phyloP scores from a whole-genome alignment of 2,329 filamentous ascomycete genomes.

The Calonectria multiphialidica region DNA sequence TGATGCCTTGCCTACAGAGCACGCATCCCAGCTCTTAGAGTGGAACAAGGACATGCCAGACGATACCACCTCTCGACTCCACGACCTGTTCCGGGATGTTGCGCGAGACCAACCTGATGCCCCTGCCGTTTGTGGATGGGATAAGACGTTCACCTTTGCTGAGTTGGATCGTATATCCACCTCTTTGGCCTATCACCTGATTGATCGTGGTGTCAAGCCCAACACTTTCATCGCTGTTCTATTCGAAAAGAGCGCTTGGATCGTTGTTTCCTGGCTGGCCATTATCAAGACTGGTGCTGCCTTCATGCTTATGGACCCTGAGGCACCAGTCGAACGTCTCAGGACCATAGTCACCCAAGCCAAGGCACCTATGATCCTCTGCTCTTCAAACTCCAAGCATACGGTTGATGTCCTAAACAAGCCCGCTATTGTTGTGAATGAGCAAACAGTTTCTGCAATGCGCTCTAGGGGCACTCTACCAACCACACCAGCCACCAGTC shows the following conservation, averaged over 20 bases:
- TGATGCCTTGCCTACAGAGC: neutral
- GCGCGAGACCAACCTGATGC: neutral
- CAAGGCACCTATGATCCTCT: neutral
- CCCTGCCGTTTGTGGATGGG: neutral
- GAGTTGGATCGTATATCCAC: neutral
- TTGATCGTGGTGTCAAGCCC: slow-evolving; percentile 9
- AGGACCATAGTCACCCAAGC: neutral
- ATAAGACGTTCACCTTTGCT: neutral
- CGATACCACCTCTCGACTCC: neutral
- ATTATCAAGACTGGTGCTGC: neutral
- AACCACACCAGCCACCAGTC: neutral
- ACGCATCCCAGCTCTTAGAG: neutral
- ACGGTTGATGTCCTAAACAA: neutral
- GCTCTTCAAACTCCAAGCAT: neutral
- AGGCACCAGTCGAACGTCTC: neutral
- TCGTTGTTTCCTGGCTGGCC: neutral
- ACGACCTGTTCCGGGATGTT: neutral
- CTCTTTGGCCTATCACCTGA: neutral
- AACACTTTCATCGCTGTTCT: slow-evolving; percentile 40
- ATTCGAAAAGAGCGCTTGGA: slow-evolving; percentile 4
- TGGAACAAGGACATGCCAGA: neutral
- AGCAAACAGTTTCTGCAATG: neutral
- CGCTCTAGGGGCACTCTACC: neutral
- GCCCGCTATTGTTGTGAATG: neutral
- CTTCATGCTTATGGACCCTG: slow-evolving; percentile 3